Conservation (phyloP, 139 green algal species). For the Micractinium sp. region DNA sequence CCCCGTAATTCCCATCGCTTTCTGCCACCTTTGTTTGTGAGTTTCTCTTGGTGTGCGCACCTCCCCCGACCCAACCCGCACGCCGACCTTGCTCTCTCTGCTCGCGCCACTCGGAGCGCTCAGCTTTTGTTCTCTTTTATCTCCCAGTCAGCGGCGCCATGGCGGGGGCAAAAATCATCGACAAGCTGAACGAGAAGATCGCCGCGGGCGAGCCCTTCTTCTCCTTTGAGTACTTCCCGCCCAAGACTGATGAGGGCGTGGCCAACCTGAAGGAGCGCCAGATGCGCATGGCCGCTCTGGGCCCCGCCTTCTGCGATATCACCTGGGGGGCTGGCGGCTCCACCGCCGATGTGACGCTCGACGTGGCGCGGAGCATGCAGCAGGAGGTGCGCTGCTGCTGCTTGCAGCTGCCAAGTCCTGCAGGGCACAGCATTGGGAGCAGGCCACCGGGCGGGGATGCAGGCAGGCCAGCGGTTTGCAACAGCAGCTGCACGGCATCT, state of each 20-base stretch:
- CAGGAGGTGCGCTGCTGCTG: conserved; percentile 74
- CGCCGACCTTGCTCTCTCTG: too few species aligned
- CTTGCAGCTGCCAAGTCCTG: background rate
- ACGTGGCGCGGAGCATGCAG: conserved; percentile 96
- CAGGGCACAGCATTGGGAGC: too few species aligned
- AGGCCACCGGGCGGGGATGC: background rate
- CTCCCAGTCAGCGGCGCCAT: background rate
- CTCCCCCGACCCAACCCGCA: too few species aligned
- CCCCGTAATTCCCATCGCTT: too few species aligned
- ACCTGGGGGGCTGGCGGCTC: conserved; percentile 97
- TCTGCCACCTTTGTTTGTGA: too few species aligned
- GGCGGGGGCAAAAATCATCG: conserved; percentile 79
- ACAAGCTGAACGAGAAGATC: conserved; percentile 87
- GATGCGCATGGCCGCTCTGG: conserved; percentile 85
- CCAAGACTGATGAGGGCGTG: conserved; percentile 93
- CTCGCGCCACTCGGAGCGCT: too few species aligned
- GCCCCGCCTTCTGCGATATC: conserved; percentile 96
- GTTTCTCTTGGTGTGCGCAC: too few species aligned
- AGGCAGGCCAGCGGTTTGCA: too few species aligned
- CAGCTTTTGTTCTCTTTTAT: too few species aligned
- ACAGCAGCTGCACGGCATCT: too few species aligned
- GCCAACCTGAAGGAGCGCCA: conserved; percentile 93
- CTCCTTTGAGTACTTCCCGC: conserved; percentile 98
- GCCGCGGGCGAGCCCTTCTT: conserved; percentile 84
- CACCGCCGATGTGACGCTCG: conserved; percentile 94